Base-by-base conservation (phyloP, 768 basidiomycete genomes). In the Amanita molliuscula region DNA sequence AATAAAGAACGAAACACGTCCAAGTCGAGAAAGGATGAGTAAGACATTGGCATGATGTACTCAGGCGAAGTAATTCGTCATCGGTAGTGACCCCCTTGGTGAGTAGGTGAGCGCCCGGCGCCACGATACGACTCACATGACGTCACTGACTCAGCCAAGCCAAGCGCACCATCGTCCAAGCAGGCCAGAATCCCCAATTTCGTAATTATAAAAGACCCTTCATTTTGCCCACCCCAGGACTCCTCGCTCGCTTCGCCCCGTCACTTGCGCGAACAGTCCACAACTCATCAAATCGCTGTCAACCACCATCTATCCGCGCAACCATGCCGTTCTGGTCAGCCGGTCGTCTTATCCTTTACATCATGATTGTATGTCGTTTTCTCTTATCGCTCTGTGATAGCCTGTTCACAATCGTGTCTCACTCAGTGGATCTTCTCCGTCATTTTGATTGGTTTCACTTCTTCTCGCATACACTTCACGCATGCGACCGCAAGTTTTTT, bases 401-500 rank as follows among this genome's bases (percentile, higher is more conserved):
- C 29, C 42, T 28, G 5, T 35, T 36, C 48, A 33, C 13, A 10
- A 13, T 6, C 16, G 42, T 41, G 28, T 57, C 52, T 11, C 51
- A 25, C 15, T 54, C 11, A 85, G 71, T 67, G 59, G 38, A 37
- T 59, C 2, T 62, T 62, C 47, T 66, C 72, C 2, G 57, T 61
- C 20, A 54, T 69, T 8, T 55, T 76, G n/a, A 61, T 76, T 42
- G 71, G 67, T 3, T 56, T 76, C 21, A 66, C 77, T 6, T 82
- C 74, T 3, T 77, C 75, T 20, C 74, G 84, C 13, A 61, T 84
- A 47, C 70, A 76, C 53, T 84, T 84, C 33, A 82, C 84, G 54
- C 41, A 44, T 15, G 42, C 40, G n/a, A 23, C 58, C 62, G 18
- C 75, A 74, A 62, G 65, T 55, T 87, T 83, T 63, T 84, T 78